These are phyloP conservation scores for Ashbya aceris DNA, from an alignment of 1,139 yeast species.

Conservation along the genomic window DNA sequence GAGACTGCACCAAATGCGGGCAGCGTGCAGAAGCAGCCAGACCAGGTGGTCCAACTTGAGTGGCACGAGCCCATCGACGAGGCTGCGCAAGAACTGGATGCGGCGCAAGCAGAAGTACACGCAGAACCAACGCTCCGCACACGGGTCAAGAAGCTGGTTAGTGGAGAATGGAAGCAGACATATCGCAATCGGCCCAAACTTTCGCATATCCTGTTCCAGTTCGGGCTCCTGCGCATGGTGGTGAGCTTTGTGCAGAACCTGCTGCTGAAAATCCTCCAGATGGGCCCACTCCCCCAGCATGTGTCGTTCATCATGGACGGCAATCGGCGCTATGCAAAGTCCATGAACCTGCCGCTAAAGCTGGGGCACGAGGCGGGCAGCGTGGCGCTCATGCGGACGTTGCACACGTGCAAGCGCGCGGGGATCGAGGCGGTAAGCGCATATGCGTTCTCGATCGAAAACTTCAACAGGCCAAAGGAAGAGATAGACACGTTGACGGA, in stretches of 20 bases:
- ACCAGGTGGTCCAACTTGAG: background rate
- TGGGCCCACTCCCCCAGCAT: constrained; percentile 81
- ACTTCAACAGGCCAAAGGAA: constrained; percentile 69
- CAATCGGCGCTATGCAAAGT: constrained; percentile 76
- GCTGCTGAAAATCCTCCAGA: constrained; percentile 44
- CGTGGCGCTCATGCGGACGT: constrained; percentile 50
- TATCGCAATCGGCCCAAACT: background rate
- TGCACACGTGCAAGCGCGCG: constrained; percentile 35
- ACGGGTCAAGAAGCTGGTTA: background rate
- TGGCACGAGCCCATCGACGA: background rate
- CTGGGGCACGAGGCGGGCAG: constrained; percentile 92
- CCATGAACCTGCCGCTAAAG: constrained; percentile 54
- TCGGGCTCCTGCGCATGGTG: background rate
- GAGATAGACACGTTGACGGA: constrained; percentile 82
- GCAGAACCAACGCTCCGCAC: background rate
- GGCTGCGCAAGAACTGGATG: background rate
- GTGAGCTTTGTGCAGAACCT: constrained; percentile 32
- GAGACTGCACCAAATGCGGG: background rate
- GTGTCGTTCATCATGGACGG: constrained; percentile 97
- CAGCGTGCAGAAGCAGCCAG: background rate
- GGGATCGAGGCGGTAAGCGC: constrained; percentile 80
- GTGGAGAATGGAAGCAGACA: background rate
- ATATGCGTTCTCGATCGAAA: constrained; percentile 91
- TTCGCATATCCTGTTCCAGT: background rate
- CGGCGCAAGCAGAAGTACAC: background rate